phyloP scores from a whole-genome alignment of 305 asterid genomes.

The Solanum chacoense region DNA sequence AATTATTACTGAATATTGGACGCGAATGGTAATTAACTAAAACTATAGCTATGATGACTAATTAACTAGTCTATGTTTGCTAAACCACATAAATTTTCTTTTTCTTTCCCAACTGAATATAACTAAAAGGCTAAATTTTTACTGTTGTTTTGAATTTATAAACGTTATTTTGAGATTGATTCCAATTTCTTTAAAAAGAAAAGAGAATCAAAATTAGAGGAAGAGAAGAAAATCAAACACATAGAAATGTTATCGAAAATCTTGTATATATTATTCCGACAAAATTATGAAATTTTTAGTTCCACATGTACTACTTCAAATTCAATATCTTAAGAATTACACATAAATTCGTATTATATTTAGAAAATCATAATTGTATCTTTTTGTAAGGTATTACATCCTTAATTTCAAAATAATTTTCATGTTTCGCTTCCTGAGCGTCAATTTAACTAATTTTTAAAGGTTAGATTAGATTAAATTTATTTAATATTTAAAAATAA shows the following conservation, averaged over 20 bases:
- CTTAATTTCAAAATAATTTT: neutral
- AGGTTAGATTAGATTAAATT: neutral
- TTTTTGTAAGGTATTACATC: neutral
- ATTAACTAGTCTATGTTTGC: neutral
- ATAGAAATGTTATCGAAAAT: neutral
- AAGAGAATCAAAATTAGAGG: neutral
- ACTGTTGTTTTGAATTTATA: neutral
- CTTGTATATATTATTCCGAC: neutral
- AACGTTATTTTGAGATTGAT: neutral
- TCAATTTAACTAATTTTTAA: neutral
- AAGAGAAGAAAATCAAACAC: neutral
- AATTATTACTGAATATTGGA: neutral
- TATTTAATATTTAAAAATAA: neutral
- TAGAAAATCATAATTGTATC: neutral
- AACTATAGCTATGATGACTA: neutral
- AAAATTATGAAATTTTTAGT: neutral
- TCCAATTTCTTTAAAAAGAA: neutral
- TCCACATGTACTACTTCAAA: neutral
- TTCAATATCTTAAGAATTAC: neutral
- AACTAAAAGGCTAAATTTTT: neutral
- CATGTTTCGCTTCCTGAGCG: neutral
- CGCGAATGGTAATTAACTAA: too few species aligned
- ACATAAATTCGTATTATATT: neutral
- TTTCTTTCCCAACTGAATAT: neutral
- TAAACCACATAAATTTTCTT: too few species aligned